Base-by-base conservation (phyloP, 179 eudicot genomes). In the Nepenthes alata region DNA sequence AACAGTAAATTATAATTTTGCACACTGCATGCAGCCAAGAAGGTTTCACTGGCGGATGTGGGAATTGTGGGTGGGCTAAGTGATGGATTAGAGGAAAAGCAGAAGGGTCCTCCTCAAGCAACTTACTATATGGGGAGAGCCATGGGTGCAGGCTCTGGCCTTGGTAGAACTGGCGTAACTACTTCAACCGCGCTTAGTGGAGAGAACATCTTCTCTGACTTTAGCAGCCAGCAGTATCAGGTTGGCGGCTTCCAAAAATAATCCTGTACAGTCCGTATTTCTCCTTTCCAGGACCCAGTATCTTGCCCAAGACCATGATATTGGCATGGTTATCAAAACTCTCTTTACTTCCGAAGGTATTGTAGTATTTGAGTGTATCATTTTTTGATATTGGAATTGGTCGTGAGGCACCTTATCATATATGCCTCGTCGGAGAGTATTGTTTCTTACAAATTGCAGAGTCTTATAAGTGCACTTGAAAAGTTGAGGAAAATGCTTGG, bases 51-150 rank as follows among this genome's bases (percentile, higher is more conserved):
- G 41, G 80, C 91, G 49, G 96, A 84, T 64, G 73, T 94, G 36
- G 97, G 97, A 54, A 74, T 90, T 15, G 88, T 94, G 37, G 97
- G 97, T 50, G 95, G 85, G 41, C 67, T 94, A 51, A 75, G 73
- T 35, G 95, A 76, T 52, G 85, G 75, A 47, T 60, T 78, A 37
- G 91, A 84, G 58, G 91, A 79, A 51, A 84, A 66, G 67, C 87
- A 83, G 62, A 89, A 81, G 83, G 85, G 83, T 38, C 25, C 3
- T 38, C 25, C 3, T 7, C 55, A 52, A 15, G 25, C 90, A 75
- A 74, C 91, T 25, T 77, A 74, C 54, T 69, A 85, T 80, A 87
- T 83, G 96, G 99, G 99, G 37, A 68, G 85, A 66, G 80, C 95
- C 38, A 91, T 88, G 87, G 93, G 88, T 44, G 44, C 71, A 15